A percentile compares a stretch with the other conserved stretches of the same genome.
phyloP scores from a whole-genome alignment of 371 early-diverging fungal species.

The Phascolomyces articulosus region DNA sequence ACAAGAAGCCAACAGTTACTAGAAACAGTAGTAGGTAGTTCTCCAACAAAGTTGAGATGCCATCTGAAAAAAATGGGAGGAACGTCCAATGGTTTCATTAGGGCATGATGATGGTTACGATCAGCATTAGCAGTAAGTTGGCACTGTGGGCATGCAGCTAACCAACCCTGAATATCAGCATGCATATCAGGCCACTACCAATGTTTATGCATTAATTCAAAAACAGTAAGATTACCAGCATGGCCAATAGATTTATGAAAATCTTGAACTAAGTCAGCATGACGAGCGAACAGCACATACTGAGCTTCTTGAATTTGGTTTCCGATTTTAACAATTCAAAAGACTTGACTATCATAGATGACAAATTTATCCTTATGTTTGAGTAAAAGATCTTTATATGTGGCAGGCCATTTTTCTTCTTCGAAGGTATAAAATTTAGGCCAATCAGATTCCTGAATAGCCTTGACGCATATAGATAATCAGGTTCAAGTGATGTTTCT shows the following conservation, averaged over 20 bases:
- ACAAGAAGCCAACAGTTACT: constrained; percentile 26
- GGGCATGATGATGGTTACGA: constrained; percentile 10
- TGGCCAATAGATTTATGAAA: constrained; percentile 30
- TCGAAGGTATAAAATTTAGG: background rate
- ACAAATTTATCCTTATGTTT: constrained; percentile 3
- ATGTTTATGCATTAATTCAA: constrained; percentile 16
- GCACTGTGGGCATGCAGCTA: constrained; percentile 24
- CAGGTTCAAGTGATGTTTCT: background rate
- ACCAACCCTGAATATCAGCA: constrained; percentile 9
- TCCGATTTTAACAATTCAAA: background rate
- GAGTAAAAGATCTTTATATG: background rate
- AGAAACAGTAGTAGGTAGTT: constrained; percentile 16
- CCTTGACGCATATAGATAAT: constrained; percentile 11
- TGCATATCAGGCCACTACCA: constrained; percentile 35
- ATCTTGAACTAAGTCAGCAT: constrained; percentile 10
- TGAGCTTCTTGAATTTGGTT: constrained; percentile 3
- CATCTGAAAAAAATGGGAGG: constrained; percentile 20
- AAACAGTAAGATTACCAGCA: constrained; percentile 16
- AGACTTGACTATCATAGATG: background rate
- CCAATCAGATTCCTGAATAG: constrained; percentile 8
- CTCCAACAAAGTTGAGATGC: constrained; percentile 34
- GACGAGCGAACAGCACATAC: constrained; percentile 4
- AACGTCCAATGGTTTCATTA: constrained; percentile 13
- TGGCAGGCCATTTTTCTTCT: background rate
- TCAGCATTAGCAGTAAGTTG: constrained; percentile 15